Conservation (phyloP, 441 rosid genomes). For the Viola pubescens region DNA sequence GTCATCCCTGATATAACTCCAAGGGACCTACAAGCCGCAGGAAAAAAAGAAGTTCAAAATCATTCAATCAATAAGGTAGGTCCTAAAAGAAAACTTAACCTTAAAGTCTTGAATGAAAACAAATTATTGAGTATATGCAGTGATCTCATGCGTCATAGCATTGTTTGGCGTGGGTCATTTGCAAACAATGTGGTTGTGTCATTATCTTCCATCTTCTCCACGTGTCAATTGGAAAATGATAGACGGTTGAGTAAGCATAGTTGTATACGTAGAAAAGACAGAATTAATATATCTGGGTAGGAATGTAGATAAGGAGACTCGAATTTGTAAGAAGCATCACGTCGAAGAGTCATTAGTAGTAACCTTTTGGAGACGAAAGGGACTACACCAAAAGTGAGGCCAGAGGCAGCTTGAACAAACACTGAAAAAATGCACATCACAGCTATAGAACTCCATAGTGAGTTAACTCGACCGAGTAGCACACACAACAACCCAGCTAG, state of each 20-base stretch:
- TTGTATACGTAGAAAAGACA: too few species aligned
- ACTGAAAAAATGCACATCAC: conserved; percentile 58
- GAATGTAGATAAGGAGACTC: not conserved
- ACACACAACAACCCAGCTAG: conserved; percentile 54
- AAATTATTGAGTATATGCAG: not conserved
- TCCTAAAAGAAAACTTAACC: too few species aligned
- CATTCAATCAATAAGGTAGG: not conserved
- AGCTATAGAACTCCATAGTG: conserved; percentile 45
- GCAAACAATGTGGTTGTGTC: not conserved
- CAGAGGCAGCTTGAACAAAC: conserved; percentile 76
- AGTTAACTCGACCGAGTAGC: conserved; percentile 48
- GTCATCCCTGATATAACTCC: conserved; percentile 83
- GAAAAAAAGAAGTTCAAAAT: not conserved
- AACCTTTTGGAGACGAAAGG: conserved; percentile 78
- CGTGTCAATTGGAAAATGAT: too few species aligned
- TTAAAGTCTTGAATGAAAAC: not conserved
- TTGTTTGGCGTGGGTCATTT: not conserved
- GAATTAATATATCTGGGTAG: not conserved
- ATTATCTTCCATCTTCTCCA: too few species aligned
- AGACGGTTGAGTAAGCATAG: too few species aligned
- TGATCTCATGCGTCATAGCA: not conserved
- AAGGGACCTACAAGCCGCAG: conserved; percentile 43
- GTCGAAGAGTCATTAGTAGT: not conserved
- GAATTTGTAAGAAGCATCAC: not conserved
- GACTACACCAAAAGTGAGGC: conserved; percentile 71